Base-by-base conservation (phyloP, 352 stramenopile genomes). In the Pilasporangium apinafurcum region DNA sequence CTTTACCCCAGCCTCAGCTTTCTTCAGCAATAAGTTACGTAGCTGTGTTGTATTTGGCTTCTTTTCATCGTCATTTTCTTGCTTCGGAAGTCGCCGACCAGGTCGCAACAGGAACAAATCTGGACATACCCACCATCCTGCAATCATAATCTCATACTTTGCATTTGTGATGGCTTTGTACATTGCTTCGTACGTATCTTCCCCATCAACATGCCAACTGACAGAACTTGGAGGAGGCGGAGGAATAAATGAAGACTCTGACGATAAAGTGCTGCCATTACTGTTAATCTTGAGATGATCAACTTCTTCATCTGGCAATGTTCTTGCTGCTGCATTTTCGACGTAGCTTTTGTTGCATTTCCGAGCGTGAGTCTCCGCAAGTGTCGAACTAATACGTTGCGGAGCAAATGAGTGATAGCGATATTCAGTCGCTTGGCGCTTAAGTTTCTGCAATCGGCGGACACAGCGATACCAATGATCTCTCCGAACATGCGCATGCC, bases 131-230 rank as follows among this genome's bases (percentile, higher is more conserved):
- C 88, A 96, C 87, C 87, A 96, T 13, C 81, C 87, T 12, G 85
- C 83, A 48, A 96, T 95, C 29, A 96, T 61, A 21, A 96, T 92
- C 43, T 95, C 75, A 42, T 81, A 86, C 63, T 90, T 92, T 5
- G 87, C 86, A 25, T 72, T 75, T 8, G 62, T 70, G 40, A 96
- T 86, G n/a, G 85, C 85, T 29, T 91, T 73, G 48, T 77, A 86
- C 65, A 96, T 91, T 8, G 83, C 80, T 37, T 65, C 69, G 40
- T 91, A 95, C 12, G 83, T 91, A 46, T 92, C 77, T 67, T 95
- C 74, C 17, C 66, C 83, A 51, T 95, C 83, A 14, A 95, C 83
- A 53, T 90, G 79, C 83, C 83, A 95, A 21, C 77, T 85, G 7
- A 94, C 60, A 44, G 77, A 64, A 20, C 71, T 75, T 18, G 78